phyloP scores from a whole-genome alignment of 1,139 yeast genomes.

The Ashbya aceris region DNA sequence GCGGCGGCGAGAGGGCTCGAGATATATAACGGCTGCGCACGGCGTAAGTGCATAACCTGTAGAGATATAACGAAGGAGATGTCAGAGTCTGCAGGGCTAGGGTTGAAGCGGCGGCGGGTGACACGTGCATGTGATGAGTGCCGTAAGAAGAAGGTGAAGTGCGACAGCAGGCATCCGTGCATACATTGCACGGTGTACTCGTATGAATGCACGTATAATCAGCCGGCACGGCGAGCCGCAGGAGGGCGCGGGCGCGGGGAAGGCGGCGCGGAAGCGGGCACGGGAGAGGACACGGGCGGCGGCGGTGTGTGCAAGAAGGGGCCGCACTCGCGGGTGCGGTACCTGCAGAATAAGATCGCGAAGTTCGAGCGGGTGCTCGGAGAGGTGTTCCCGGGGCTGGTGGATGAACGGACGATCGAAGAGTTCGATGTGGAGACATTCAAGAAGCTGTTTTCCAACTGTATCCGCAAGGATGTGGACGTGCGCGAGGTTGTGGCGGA shows the following conservation, averaged over 20 bases:
- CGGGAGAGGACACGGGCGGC: conserved; percentile 6
- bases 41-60: no score
- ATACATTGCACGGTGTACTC: conserved; percentile 88
- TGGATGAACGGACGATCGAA: conserved; percentile 15
- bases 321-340: conserved; percentile 5
- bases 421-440: conserved; percentile 23
- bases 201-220: conserved; percentile 65
- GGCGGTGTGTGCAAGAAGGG: conserved; percentile 2
- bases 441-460: conserved; percentile 19
- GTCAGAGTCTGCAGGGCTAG: no score
- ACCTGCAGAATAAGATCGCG: conserved; percentile 14
- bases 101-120: conserved; percentile 61
- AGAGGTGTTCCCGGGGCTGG: conserved; percentile 22
- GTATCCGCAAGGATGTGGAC: conserved; percentile 10
- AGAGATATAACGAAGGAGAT: no score
- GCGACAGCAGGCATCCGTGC: conserved; percentile 91
- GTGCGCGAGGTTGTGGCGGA: conserved; percentile 22
- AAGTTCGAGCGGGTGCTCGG: conserved; percentile 20
- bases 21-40: no score
- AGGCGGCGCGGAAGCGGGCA: conserved; percentile 1
- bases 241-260: not conserved
- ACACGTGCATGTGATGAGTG: conserved; percentile 92
- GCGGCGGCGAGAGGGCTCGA: no score
- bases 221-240: conserved; percentile 57
- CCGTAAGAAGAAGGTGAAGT: conserved; percentile 73